Evolutionary conservation across 2,329 filamentous ascomycete species (phyloP), one percentile per base, ranked within the genome.

Genomic region (Cercospora sesami): DNA sequence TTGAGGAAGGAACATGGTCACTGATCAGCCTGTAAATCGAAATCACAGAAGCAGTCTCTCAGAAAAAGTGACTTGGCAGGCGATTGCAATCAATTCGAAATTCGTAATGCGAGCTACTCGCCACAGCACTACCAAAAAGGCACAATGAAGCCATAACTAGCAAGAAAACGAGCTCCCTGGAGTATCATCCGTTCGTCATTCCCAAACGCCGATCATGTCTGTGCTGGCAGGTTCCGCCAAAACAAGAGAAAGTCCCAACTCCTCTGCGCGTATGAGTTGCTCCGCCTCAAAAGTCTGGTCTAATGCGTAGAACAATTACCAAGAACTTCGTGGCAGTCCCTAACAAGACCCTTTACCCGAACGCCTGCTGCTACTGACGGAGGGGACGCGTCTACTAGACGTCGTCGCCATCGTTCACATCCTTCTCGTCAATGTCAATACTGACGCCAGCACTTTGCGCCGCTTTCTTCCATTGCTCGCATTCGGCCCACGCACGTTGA

Each of bases 381-480:
- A 63, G 16, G 28, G 21, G 26, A 31, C n/a, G 26, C 53, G 53
- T 30, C 59, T 30, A 16, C 33, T 48, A 63, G 31, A 63, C 59
- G 8, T 61, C 59, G 12, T 69, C 71, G 55, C 45, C 71, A 39
- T 66, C 64, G 18, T 51, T 51, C 45, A 60, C 67, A 42, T 69
- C 62, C 64, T 73, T 72, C 31, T 69, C 69, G 26, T 73, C 73
- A n/a, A 58, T 63, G 45, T 74, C 74, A 31, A 76, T 70, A 5
- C 65, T 63, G 7, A 75, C 69, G 30, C 77, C 78, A 3, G 74
- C 72, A 62, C 74, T 75, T 60, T 76, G 73, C 33, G 78, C 78
- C 3, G 74, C 83, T 73, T 89, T 87, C 83, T 93, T 94, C 89
- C 91, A 94, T 58, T 88, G 89, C 77, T 93, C 90, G 61, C 91